Base-by-base conservation (phyloP, 192 early-diverging fungal genomes). In the Coemansia sp. region DNA sequence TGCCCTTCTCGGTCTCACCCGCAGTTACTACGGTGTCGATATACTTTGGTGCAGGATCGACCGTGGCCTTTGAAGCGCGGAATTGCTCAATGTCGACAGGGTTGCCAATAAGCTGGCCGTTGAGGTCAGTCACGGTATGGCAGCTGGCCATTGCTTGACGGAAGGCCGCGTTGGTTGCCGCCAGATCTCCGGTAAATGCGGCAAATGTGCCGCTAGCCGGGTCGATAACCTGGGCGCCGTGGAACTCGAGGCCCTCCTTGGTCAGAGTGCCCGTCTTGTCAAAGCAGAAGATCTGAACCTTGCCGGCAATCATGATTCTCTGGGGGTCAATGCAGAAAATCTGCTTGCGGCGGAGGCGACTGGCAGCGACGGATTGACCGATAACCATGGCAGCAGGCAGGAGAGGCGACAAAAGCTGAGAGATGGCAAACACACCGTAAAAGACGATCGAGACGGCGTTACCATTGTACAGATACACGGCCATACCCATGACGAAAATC, bases 241-340 rank as follows among this genome's bases (percentile, higher is more conserved):
- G 62, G 52, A 86, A 87, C 57, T 87, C 79, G 6, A 88, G 76
- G 5, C 86, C 86, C 58, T 88, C 87, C 62, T 85, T 85, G 31
- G 87, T 88, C 52, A 88, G 65, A 14, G 87, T 88, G n/a, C 87
- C 87, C 21, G 86, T 85, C 72, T 88, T 87, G 66, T 87, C 87
- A 65, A 88, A 88, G 68, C 82, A 83, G 45, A 86, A 85, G 10
- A 88, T 83, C 55, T 84, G 85, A 34, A 86, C 79, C 61, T 88
- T 88, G 42, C 85, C 87, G 13, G 81, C 76, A 48, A 88, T 72
- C 14, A 85, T 85, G 64, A 88, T 87, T 18, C 87, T 64, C 50
- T 70, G 75, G 53, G 85, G 71, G 59, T 88, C 85, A 38, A 88
- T 82, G 57, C 84, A 88, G 45, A 79, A 75, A 21, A 88, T 87